Base-by-base conservation (phyloP, 1,284 basidiomycete genomes). In the Boletus mariae region DNA sequence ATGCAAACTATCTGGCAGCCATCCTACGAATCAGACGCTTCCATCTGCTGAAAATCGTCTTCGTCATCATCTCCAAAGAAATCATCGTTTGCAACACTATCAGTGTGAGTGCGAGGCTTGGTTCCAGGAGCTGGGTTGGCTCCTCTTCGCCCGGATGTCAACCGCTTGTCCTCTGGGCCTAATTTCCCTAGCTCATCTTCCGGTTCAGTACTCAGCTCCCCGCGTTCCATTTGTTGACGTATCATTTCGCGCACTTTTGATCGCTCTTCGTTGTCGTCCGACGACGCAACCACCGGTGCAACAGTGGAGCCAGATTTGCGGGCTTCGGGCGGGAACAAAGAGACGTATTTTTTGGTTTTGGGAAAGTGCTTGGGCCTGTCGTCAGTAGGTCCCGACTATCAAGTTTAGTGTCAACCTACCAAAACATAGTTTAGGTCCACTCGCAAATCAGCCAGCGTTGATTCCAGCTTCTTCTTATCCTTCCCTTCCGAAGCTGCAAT, bases 381-480 rank as follows among this genome's bases (percentile, higher is more conserved):
- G 17, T 68, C n/a, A 59, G 51, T 20, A 10, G n/a, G 26, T 3
- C 2, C 28, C 43, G 15, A 48, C 38, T 37, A 15, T 31, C 44
- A 20, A n/a, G n/a, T 8, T 40, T 41, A 38, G 44, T 44, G 26
- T 40, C 46, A 13, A 34, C 82, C 59, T 59, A 92, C 92, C 66
- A 91, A 62, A 46, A 92, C 81, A 63, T 95, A 95, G 66, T 93
- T 94, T 47, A 94, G 73, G 69, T 94, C 88, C 12, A 92, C 79
- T 20, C 92, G 78, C 35, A 89, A 73, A 54, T 82, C 78, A 15
- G 70, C 64, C 40, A 94, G 61, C n/a, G 76, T 70, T 38, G 72
- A 66, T 55, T 82, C 75, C 2, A 85, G 66, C 58, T 69, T 59
- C 61, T 75, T 70, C 51, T 70, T 73, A 63, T 74, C 75, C 56